Evolutionary conservation across 768 basidiomycete genomes (phyloP), one percentile per base, ranked within the genome.

Genomic region (Mycena sanguinolenta): DNA sequence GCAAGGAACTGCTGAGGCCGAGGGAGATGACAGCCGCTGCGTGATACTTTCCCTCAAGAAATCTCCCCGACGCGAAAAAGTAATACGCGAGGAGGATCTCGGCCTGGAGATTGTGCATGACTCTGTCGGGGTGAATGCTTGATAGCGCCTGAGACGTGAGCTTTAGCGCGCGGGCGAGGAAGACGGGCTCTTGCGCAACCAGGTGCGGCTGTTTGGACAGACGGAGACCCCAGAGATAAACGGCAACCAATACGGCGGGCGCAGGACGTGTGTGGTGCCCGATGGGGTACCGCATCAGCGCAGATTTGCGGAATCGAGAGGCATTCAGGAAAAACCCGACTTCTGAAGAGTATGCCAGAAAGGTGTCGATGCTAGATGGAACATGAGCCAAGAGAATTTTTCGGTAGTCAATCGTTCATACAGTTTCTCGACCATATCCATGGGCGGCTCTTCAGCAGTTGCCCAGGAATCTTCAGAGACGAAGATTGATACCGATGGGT

Each of bases 241-340:
- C 79, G 2, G 77, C 73, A 36, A 69, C 80, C 28, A 82, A 77
- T 5, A 88, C 74, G 4, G 84, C 85, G 3, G 83, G 82, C 4
- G 82, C 32, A 5, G 83, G 84, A 23, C 82, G 79, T 2, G 75
- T 69, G 12, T 63, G 72, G 84, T 84, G 65, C 73, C 83, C 79
- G 34, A 68, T 69, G 17, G 80, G 77, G 44, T 79, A 72, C 21
- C 76, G 71, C 12, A 81, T 78, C 10, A 83, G 75, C 34, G 76
- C 80, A 53, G 75, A 79, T 50, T 80, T 74, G 7, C 82, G 81
- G 65, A 92, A 88, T 8, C 88, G 84, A 8, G 79, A 71, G 3
- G 79, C 59, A 67, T 89, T 78, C 39, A 92, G 82, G 78, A 91
- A 92, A 65, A 92, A 87, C 0, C 88, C 89, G 39, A 89, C 76